phyloP scores from a whole-genome alignment of 345 rosid genomes.

The Lepidium africanum region DNA sequence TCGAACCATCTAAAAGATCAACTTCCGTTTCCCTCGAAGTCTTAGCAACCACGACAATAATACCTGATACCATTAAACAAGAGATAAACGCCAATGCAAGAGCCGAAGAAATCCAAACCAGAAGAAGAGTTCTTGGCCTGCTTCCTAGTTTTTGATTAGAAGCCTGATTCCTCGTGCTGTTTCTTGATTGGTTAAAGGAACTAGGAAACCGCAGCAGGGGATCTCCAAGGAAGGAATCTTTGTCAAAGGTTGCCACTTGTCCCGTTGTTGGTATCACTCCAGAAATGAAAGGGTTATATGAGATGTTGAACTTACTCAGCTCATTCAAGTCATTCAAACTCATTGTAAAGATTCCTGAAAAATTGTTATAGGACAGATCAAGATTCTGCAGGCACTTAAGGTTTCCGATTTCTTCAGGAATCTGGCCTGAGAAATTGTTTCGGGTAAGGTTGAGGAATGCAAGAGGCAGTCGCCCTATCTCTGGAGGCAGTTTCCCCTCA shows the following conservation, averaged over 20 bases:
- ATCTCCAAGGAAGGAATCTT: conserved; percentile 66
- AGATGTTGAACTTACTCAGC: conserved; percentile 77
- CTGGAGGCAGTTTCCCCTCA: conserved; percentile 48
- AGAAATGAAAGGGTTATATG: conserved; percentile 63
- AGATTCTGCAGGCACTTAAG: conserved; percentile 66
- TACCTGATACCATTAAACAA: conserved; percentile 40
- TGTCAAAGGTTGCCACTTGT: conserved; percentile 66
- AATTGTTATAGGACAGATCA: conserved; percentile 75
- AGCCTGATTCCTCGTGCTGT: neutral
- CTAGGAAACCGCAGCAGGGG: conserved; percentile 51
- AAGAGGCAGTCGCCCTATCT: conserved; percentile 55
- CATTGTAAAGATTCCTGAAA: conserved; percentile 65
- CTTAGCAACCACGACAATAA: conserved; percentile 37
- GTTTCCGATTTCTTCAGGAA: conserved; percentile 58
- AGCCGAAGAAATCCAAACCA: conserved; percentile 33
- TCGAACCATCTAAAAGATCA: conserved; percentile 44
- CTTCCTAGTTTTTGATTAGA: neutral
- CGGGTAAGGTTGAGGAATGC: conserved; percentile 61
- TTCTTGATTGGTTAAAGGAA: conserved; percentile 34
- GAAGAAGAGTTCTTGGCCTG: conserved; percentile 26
- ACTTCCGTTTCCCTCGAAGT: conserved; percentile 30
- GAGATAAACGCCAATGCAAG: conserved; percentile 31
- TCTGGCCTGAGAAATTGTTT: conserved; percentile 56
- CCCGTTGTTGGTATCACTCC: conserved; percentile 69
- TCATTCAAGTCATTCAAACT: conserved; percentile 53